Evolutionary conservation across 2,329 filamentous ascomycete genomes (phyloP).

Genomic region (Pseudogymnoascus sp.): DNA sequence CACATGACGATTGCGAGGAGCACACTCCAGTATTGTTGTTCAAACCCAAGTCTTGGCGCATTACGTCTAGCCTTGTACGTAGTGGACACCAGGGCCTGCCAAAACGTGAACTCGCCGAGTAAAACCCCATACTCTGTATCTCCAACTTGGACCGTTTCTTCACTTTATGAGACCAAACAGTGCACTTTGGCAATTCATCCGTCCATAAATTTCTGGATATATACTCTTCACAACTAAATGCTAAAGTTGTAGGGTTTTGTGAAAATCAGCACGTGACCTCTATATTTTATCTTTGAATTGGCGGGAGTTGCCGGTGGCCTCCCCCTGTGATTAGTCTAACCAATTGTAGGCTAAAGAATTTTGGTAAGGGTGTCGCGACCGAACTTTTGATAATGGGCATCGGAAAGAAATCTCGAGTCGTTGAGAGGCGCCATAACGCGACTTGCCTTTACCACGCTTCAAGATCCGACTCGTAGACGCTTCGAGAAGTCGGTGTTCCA

Average conservation of each 20-base stretch:
- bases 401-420: background rate
- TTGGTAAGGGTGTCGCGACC: constrained; percentile 6
- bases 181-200: background rate
- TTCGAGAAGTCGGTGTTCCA: background rate
- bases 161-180: background rate
- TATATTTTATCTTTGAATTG: background rate
- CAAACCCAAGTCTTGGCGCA: background rate
- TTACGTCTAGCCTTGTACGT: background rate
- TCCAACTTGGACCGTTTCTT: background rate
- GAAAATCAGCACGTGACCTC: background rate
- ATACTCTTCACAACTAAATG: background rate
- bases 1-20: background rate
- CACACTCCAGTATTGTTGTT: background rate
- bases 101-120: background rate
- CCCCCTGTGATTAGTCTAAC: constrained; percentile 6
- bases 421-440: background rate
- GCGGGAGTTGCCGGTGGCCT: background rate
- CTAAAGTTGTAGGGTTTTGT: background rate
- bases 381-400: constrained; percentile 6
- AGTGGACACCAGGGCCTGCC: background rate
- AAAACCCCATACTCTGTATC: background rate
- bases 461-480: background rate
- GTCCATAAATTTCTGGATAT: background rate
- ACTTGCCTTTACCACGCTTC: background rate
- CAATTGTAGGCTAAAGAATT: constrained; percentile 1